Evolutionary conservation across 768 basidiomycete species (phyloP).

Genomic region (Serendipita sp.): DNA sequence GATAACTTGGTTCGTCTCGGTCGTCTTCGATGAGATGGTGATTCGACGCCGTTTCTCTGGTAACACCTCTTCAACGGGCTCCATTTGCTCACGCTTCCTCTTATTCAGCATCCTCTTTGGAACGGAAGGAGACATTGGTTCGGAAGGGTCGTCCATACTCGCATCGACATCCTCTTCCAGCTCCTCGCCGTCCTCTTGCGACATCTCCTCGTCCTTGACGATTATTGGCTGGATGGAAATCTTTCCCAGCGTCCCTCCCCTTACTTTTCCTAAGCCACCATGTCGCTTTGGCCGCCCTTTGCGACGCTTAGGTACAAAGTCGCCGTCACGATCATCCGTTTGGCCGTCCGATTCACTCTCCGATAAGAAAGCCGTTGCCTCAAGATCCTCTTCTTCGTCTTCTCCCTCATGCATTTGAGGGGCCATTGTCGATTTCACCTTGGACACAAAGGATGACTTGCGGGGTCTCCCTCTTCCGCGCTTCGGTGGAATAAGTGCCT

Average conservation of each 20-base stretch:
- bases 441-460: not conserved
- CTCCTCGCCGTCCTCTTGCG: conserved; percentile 8
- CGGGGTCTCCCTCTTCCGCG: conserved; percentile 10
- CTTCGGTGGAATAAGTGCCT: not conserved
- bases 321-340: conserved; percentile 3
- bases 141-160: not conserved
- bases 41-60: not conserved
- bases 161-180: not conserved
- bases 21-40: not conserved
- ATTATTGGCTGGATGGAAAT: not conserved
- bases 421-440: not conserved
- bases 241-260: not conserved
- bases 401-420: not conserved
- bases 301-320: not conserved
- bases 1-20: not conserved
- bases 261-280: not conserved
- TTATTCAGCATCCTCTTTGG: conserved; percentile 9
- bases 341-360: not conserved
- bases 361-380: not conserved
- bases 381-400: conserved; percentile 5
- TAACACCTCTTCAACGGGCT: not conserved
- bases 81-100: not conserved
- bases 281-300: not conserved
- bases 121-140: not conserved
- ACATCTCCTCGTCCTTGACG: conserved; percentile 4